phyloP scores from a whole-genome alignment of 73 alveolate species.

The Stentor coeruleus region DNA sequence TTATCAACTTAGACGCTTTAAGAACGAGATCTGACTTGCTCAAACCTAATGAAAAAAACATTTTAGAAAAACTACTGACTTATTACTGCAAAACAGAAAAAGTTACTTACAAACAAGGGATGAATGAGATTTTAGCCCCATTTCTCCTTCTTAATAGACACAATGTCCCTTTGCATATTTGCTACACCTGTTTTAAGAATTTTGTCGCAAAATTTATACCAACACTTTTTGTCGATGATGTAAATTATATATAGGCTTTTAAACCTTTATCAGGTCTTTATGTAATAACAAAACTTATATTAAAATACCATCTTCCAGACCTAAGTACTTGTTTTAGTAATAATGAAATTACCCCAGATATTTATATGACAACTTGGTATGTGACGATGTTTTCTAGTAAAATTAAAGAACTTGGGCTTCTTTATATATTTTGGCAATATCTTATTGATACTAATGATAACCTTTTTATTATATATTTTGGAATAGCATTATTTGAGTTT shows the following conservation, averaged over 20 bases:
- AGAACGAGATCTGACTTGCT: slow-evolving; percentile 36
- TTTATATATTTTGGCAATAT: not conserved
- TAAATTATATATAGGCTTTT: slow-evolving; percentile 9
- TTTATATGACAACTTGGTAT: not conserved
- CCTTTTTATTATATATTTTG: not conserved
- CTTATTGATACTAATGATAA: not conserved
- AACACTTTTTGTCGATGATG: not conserved
- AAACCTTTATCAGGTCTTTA: not conserved
- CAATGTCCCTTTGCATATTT: not conserved
- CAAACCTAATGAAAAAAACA: slow-evolving; percentile 28
- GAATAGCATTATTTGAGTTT: not conserved
- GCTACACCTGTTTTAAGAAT: not conserved
- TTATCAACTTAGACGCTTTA: slow-evolving; percentile 29
- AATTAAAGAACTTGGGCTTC: slow-evolving; percentile 5
- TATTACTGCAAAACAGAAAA: slow-evolving; percentile 20
- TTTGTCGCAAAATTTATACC: slow-evolving; percentile 2
- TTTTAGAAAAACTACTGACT: not conserved
- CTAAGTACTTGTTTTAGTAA: not conserved
- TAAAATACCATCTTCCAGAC: not conserved
- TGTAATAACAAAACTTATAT: not conserved
- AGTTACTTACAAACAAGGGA: not conserved
- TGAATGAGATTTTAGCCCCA: slow-evolving; percentile 5
- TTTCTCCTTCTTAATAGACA: not conserved
- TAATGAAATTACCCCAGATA: not conserved
- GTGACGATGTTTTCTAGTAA: slow-evolving; percentile 12